Evolutionary conservation across 169 alveolate genomes (phyloP).

Genomic region (Plasmodium coatneyi): DNA sequence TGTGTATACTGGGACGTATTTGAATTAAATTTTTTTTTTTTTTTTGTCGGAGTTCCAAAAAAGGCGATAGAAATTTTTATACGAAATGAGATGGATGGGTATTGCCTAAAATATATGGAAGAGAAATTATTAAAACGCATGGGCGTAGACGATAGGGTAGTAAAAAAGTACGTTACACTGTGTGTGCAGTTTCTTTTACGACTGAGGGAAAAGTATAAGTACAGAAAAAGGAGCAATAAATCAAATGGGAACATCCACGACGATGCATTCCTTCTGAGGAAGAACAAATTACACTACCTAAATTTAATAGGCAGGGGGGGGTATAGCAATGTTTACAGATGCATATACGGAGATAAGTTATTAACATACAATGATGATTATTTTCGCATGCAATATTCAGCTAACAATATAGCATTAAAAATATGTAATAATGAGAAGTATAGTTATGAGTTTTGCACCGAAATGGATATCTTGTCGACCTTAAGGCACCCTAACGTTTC

Average conservation of each 20-base stretch:
- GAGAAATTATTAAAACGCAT: conserved; percentile 71
- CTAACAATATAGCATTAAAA: conserved; percentile 63
- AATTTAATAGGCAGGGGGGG: conserved; percentile 88
- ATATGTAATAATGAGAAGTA: conserved; percentile 42
- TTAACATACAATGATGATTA: conserved; percentile 2
- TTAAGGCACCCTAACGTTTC: conserved; percentile 89
- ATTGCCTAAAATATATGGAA: conserved; percentile 76
- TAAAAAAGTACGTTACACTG: conserved; percentile 65
- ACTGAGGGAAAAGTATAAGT: conserved; percentile 77
- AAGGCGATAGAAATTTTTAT: conserved; percentile 72
- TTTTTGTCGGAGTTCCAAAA: conserved; percentile 76
- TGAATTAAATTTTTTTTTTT: conserved; percentile 77
- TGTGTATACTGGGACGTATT: conserved; percentile 78
- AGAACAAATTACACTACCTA: conserved; percentile 15
- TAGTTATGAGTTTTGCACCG: conserved; percentile 83
- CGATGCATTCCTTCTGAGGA: conserved; percentile 4
- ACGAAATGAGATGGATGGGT: conserved; percentile 78
- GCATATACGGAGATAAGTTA: conserved; percentile 44
- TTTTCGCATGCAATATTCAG: conserved; percentile 2
- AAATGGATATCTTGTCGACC: conserved; percentile 82
- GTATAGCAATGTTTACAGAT: conserved; percentile 87
- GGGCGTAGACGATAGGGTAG: conserved; percentile 69
- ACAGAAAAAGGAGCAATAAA: conserved; percentile 45
- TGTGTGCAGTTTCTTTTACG: conserved; percentile 71
- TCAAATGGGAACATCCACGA: conserved; percentile 2